Evolutionary conservation across 352 stramenopile species (phyloP).

Genomic region (Phytophthora vignae): DNA sequence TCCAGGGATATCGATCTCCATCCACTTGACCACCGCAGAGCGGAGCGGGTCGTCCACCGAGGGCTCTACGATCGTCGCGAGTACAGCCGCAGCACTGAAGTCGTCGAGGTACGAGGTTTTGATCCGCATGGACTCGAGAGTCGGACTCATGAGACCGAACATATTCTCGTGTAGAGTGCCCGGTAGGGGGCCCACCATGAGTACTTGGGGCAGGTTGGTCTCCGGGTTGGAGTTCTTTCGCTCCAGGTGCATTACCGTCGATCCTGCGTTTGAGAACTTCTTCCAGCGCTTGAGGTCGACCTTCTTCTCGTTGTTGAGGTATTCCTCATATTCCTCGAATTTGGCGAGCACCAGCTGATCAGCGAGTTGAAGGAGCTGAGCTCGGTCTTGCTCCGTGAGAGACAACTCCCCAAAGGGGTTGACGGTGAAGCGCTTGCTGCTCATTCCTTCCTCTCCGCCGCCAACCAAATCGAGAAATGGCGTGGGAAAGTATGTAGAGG

Average conservation of each 20-base stretch:
- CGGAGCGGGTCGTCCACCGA: slow-evolving; percentile 45
- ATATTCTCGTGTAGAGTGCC: slow-evolving; percentile 45
- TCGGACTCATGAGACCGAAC: slow-evolving; percentile 40
- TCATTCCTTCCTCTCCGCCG: no score
- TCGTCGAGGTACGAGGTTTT: slow-evolving; percentile 27
- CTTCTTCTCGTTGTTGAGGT: slow-evolving; percentile 15
- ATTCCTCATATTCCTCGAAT: slow-evolving; percentile 23
- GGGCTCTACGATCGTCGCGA: slow-evolving; percentile 46
- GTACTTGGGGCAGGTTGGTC: slow-evolving; percentile 22
- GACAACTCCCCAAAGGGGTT: not conserved
- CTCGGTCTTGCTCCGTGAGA: slow-evolving; percentile 7
- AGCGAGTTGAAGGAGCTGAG: slow-evolving; percentile 20
- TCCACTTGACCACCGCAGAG: slow-evolving; percentile 26
- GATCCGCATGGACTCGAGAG: slow-evolving; percentile 29
- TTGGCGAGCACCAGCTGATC: slow-evolving; percentile 16
- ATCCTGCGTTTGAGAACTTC: slow-evolving; percentile 11
- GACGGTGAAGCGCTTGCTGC: not conserved
- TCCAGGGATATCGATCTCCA: slow-evolving; percentile 23
- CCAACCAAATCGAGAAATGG: no score
- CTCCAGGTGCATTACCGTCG: slow-evolving; percentile 14
- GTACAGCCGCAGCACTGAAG: slow-evolving; percentile 42
- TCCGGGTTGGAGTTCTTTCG: slow-evolving; percentile 23
- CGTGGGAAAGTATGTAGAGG: not conserved
- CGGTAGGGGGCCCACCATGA: slow-evolving; percentile 30
- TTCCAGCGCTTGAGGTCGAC: slow-evolving; percentile 22